A percentile compares a stretch with the other conserved stretches of the same genome.
These are phyloP conservation scores for Ophiostoma sp. DNA, from an alignment of 2,329 filamentous ascomycete genomes.

Conservation along the genomic window DNA sequence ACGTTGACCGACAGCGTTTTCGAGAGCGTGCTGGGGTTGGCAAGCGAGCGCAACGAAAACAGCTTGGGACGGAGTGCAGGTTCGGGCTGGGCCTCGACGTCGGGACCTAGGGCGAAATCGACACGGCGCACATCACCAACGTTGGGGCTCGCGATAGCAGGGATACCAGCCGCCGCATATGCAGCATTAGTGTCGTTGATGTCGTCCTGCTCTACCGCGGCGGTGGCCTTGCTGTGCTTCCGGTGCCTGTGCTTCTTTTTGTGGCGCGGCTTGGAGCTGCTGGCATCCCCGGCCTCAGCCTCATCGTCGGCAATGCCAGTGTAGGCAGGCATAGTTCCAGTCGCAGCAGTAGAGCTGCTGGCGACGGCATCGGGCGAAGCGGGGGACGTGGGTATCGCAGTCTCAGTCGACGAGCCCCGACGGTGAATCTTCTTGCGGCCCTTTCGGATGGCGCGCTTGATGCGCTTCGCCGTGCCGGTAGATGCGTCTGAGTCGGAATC, in stretches of 20 bases:
- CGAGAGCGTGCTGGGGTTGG: slow-evolving; percentile 44
- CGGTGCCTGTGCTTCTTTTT: slow-evolving; percentile 38
- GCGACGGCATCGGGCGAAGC: not conserved
- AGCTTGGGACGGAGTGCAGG: slow-evolving; percentile 30
- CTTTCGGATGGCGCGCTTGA: slow-evolving; percentile 57
- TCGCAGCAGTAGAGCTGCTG: not conserved
- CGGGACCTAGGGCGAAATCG: slow-evolving; percentile 39
- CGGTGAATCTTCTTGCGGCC: slow-evolving; percentile 51
- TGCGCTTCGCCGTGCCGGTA: slow-evolving; percentile 50
- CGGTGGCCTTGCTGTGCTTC: slow-evolving; percentile 20
- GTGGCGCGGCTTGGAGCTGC: slow-evolving; percentile 22
- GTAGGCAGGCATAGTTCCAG: not conserved
- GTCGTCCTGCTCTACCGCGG: slow-evolving; percentile 4
- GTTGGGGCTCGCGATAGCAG: not conserved
- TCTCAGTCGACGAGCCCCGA: slow-evolving; percentile 33
- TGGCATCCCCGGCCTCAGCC: slow-evolving; percentile 24
- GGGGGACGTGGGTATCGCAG: slow-evolving; percentile 28
- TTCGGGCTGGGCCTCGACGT: slow-evolving; percentile 33
- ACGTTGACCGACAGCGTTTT: slow-evolving; percentile 56
- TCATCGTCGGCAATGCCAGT: slow-evolving; percentile 25
- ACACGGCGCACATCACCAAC: slow-evolving; percentile 35
- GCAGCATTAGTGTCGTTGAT: not conserved
- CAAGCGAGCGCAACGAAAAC: slow-evolving; percentile 37
- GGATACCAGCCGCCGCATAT: not conserved
- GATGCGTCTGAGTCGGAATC: slow-evolving; percentile 44